phyloP scores from a whole-genome alignment of 129 eudicot genomes.

The Oenanthe sinensis region DNA sequence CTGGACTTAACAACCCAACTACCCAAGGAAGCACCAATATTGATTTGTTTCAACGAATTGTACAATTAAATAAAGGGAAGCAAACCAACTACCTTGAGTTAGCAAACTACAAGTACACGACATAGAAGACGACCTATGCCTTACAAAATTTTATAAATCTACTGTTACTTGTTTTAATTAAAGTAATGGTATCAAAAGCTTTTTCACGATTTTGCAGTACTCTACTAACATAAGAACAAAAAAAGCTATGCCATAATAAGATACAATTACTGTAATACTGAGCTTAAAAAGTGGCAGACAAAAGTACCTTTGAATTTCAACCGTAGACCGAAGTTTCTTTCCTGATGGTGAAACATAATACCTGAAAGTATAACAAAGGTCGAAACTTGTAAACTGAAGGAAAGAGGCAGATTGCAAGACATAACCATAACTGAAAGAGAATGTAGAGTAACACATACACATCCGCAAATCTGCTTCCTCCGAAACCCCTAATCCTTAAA shows the following conservation, averaged over 20 bases:
- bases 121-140: not conserved
- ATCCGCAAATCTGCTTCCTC: conserved; percentile 78
- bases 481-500: conserved; percentile 71
- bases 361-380: conserved; percentile 32
- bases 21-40: not conserved
- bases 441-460: conserved; percentile 41
- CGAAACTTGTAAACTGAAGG: not conserved
- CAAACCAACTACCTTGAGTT: not conserved
- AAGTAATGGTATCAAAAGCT: not conserved
- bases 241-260: not conserved
- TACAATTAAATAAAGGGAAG: not conserved
- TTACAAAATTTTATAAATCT: not conserved
- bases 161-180: too few species aligned
- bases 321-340: conserved; percentile 71
- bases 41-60: not conserved
- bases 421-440: not conserved
- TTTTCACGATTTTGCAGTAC: not conserved
- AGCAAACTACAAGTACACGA: not conserved
- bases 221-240: not conserved
- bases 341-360: conserved; percentile 76
- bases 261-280: not conserved
- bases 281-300: not conserved
- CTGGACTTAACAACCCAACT: not conserved
- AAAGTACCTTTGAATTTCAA: conserved; percentile 54
- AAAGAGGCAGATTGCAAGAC: not conserved